Percentiles rank a stretch among this genome's conserved stretches.
Conservation (phyloP, 345 rosid species). For the Salix koriyanagi region DNA sequence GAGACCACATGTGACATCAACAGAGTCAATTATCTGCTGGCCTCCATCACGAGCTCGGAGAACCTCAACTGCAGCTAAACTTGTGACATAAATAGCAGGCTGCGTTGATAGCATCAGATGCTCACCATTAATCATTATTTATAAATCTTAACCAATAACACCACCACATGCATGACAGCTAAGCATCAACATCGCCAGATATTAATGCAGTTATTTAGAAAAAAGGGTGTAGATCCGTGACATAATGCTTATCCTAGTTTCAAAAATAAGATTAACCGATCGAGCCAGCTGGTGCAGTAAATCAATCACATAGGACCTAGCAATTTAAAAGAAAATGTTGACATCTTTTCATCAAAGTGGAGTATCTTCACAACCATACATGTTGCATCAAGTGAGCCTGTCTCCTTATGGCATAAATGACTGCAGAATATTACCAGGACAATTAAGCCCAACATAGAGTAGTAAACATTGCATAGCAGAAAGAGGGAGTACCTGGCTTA, state of each 20-base stretch:
- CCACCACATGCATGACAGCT: background rate
- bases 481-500: conserved; percentile 70
- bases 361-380: background rate
- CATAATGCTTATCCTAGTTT: background rate
- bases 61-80: conserved; percentile 94
- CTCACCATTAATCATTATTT: background rate
- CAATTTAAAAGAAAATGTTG: background rate
- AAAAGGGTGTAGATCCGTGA: background rate
- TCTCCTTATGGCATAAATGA: background rate
- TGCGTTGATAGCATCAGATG: conserved; percentile 28
- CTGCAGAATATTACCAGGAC: conserved; percentile 1
- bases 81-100: conserved; percentile 99
- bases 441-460: background rate
- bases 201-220: background rate
- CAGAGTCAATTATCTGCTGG: conserved; percentile 76
- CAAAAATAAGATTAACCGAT: background rate
- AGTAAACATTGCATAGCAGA: conserved; percentile 1
- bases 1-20: conserved; percentile 92
- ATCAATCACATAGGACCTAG: background rate
- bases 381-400: background rate
- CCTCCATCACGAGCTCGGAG: conserved; percentile 86
- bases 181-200: background rate
- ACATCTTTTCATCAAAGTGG: background rate
- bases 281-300: background rate
- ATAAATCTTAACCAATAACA: background rate